Percentiles rank a stretch among this genome's conserved stretches.
Evolutionary conservation across 768 basidiomycete genomes (phyloP).

Genomic region (Lentinula lateritia): DNA sequence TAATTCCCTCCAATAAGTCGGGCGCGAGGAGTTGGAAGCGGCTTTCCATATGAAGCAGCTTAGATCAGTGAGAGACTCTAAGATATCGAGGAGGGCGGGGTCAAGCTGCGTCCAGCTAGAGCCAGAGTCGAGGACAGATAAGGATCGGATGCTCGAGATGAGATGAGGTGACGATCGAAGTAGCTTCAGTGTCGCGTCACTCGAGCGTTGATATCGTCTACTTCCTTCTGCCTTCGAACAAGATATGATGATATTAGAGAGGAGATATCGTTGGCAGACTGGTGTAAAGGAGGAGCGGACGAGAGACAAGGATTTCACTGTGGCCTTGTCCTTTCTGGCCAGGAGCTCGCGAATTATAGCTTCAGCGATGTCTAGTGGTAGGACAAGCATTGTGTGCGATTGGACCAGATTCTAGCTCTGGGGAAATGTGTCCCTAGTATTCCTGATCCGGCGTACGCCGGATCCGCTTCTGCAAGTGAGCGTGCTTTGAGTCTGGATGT

Average conservation of each 20-base stretch:
- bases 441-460: not conserved
- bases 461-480: not conserved
- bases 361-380: not conserved
- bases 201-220: not conserved
- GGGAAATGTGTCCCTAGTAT: not conserved
- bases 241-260: not conserved
- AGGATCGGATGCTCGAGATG: constrained; percentile 1
- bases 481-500: too few species aligned
- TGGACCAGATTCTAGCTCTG: not conserved
- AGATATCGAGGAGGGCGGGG: not conserved
- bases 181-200: not conserved
- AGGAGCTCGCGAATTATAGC: not conserved
- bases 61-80: not conserved
- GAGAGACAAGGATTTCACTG: constrained; percentile 3
- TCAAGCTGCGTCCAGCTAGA: not conserved
- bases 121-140: not conserved
- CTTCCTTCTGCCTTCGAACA: not conserved
- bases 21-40: not conserved
- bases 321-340: not conserved
- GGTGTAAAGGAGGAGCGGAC: not conserved
- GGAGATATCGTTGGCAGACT: constrained; percentile 2
- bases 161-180: constrained; percentile 4
- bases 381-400: not conserved
- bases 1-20: not conserved
- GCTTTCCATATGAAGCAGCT: not conserved